Evolutionary conservation across 139 green algal species (phyloP).

Genomic region (Limnomonas spitsbergensis): DNA sequence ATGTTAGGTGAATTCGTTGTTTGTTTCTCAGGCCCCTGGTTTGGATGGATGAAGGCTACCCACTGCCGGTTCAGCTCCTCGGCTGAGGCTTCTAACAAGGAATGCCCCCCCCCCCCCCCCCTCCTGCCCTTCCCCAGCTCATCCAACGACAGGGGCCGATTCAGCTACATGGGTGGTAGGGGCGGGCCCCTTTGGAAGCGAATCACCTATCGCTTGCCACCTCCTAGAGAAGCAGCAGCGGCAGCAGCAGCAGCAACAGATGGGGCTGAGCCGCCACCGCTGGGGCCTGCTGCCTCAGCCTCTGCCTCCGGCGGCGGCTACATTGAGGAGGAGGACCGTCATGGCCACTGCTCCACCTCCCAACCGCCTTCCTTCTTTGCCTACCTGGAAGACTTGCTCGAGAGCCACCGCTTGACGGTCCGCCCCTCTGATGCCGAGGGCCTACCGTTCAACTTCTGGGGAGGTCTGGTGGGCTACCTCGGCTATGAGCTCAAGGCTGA

Average conservation of each 20-base stretch:
- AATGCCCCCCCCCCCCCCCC: too few relatives aligned
- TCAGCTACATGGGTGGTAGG: conserved; percentile 87
- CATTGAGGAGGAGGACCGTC: conserved; percentile 12
- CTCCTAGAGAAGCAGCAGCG: too few relatives aligned
- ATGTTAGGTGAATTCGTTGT: too few relatives aligned
- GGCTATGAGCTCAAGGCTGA: conserved; percentile 94
- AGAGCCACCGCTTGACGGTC: conserved; percentile 19
- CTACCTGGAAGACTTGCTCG: conserved; percentile 48
- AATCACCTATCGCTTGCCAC: conserved; percentile 66
- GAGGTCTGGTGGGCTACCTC: conserved; percentile 92
- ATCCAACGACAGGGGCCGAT: conserved; percentile 72
- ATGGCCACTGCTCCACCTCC: background rate
- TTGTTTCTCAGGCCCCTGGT: too few relatives aligned
- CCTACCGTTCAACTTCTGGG: conserved; percentile 93
- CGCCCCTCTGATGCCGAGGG: conserved; percentile 19
- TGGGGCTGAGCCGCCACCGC: too few relatives aligned
- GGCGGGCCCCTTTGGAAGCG: conserved; percentile 77
- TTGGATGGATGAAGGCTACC: too few relatives aligned
- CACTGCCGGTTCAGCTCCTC: too few relatives aligned
- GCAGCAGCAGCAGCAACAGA: too few relatives aligned
- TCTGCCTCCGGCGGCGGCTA: too few relatives aligned
- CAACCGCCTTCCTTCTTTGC: conserved; percentile 35
- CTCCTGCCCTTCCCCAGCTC: too few relatives aligned
- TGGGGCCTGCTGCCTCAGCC: too few relatives aligned
- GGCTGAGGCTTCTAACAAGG: too few relatives aligned